Conservation (phyloP, 257 asterid species). For the Capsicum baccatum region DNA sequence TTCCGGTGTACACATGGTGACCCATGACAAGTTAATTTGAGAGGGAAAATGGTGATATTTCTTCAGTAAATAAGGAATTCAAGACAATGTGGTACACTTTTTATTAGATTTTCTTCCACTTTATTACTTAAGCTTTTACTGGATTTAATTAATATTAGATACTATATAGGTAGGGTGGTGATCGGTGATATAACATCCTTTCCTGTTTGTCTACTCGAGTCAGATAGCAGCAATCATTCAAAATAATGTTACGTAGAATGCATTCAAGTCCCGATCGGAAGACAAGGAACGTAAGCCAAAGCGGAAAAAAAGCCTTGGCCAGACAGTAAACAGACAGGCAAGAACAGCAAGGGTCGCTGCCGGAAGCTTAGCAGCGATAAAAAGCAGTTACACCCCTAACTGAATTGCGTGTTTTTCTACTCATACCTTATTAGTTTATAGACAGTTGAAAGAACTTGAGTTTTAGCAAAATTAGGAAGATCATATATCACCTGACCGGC, state of each 20-base stretch:
- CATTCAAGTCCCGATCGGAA: background rate
- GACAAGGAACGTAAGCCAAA: background rate
- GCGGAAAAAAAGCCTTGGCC: background rate
- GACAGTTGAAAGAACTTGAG: background rate
- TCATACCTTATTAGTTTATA: background rate
- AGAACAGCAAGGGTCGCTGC: background rate
- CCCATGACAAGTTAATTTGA: background rate
- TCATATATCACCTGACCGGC: conserved; percentile 75
- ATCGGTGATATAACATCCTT: background rate
- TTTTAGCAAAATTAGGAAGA: background rate
- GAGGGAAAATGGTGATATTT: background rate
- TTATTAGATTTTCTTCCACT: background rate
- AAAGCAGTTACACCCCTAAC: too few species aligned
- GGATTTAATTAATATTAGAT: background rate
- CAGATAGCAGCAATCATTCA: background rate
- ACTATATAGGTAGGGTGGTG: background rate
- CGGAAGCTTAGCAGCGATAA: background rate
- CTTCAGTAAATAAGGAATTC: background rate
- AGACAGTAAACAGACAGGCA: background rate
- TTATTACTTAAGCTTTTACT: background rate
- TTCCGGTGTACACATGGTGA: background rate
- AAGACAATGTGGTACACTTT: conserved; percentile 11
- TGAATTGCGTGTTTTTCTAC: too few species aligned
- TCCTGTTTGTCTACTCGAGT: background rate
- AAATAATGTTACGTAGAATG: fast-evolving